Evolutionary conservation across 208 protist genomes (phyloP).

Genomic region (Leishmania lainsoni): DNA sequence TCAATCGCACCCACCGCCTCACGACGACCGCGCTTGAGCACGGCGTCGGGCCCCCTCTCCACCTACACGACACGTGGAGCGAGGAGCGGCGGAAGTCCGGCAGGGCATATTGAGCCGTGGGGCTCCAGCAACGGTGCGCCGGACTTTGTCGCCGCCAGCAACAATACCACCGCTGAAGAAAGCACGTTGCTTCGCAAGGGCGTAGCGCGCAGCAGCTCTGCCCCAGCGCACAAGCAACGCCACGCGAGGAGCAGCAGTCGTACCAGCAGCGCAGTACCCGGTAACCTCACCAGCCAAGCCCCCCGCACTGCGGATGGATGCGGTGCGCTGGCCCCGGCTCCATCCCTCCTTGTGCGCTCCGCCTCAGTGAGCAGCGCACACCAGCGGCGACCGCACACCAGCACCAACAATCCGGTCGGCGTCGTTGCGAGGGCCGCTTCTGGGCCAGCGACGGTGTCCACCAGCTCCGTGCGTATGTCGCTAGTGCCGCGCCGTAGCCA

Average conservation of each 20-base stretch:
- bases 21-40: conserved; percentile 12
- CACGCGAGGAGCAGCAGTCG: background rate
- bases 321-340: background rate
- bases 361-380: conserved; percentile 5
- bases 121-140: background rate
- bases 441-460: background rate
- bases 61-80: conserved; percentile 17
- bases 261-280: background rate
- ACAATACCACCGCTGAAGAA: background rate
- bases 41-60: background rate
- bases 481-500: conserved; percentile 4
- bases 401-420: background rate
- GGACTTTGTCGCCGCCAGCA: background rate
- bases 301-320: background rate
- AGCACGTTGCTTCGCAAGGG: background rate
- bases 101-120: no score
- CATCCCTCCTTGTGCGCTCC: background rate
- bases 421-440: background rate
- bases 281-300: background rate
- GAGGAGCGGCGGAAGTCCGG: background rate
- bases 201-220: background rate
- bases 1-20: background rate
- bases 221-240: background rate
- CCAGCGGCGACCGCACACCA: background rate
- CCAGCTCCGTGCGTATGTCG: background rate